Percentiles rank a stretch among this genome's conserved stretches.
Conservation (phyloP, 306 rosid species). For the Prunus persica region Prunus_persica_NCBIv2 NC_034009.1:37803501-37804000, state of each 20-base stretch:
- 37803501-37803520: slow-evolving; percentile 15
- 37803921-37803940: slow-evolving; percentile 16
- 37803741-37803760: background rate
- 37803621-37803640: slow-evolving; percentile 99
- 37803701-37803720: slow-evolving; percentile 4
- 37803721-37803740: background rate
- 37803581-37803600: slow-evolving; percentile 57
- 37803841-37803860: background rate
- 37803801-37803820: slow-evolving; percentile 5
- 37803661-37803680: slow-evolving; percentile 99
- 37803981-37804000: slow-evolving; percentile 36
- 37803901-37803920: background rate
- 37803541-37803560: background rate
- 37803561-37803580: background rate
- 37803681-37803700: slow-evolving; percentile 99
- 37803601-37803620: slow-evolving; percentile 94
- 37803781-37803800: background rate
- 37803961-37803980: slow-evolving; percentile 1
- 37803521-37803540: slow-evolving; percentile 5
- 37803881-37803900: background rate
- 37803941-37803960: background rate
- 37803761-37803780: background rate
- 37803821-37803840: background rate
- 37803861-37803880: background rate
- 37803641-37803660: slow-evolving; percentile 99